Evolutionary conservation across 345 rosid species (phyloP), one percentile per base, ranked within the genome.

Genomic region (Eucalyptus cladocalyx): DNA sequence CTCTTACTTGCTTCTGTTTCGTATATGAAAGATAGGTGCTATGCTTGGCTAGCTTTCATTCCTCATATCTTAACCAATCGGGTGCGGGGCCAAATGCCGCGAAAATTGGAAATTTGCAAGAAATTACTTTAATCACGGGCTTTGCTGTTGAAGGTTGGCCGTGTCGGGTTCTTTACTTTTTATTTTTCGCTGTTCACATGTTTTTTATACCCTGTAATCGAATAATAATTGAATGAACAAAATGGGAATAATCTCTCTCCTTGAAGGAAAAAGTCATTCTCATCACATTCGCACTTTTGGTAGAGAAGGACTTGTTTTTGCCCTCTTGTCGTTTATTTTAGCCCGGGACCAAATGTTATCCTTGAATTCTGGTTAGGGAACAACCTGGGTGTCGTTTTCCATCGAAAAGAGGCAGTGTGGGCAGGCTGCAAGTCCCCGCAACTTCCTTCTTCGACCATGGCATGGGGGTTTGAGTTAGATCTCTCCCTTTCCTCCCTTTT

Each of bases 81-180:
- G 34, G 30, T 13, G 0, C n/a, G 0, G 8, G 17, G 32, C 69
- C 17, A 28, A 62, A 30, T 0, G 9, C 32, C 3, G 0, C 10
- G 11, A 65, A 65, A 65, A 65, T 62, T n/a, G 76, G 76, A 0
- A 0, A 65, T 65, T n/a, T 30, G 10, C 19, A 0, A n/a, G 19
- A 65, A n/a, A n/a, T n/a, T n/a, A n/a, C 76, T 65, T 0, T 7
- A 65, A 65, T 65, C 67, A 6, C 8, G 3, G 32, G 67, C 67
- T 28, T 65, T 15, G 0, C 37, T 6, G 37, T 65, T n/a, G 0
- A n/a, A n/a, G 37, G 37, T 15, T 16, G 19, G 76, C 37, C 19
- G 19, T 2, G 9, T n/a, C 37, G 19, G 37, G 76, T 16, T 30
- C 37, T 65, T 30, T 32, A 7, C 19, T 1, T 0, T n/a, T 65